Percentiles rank a stretch among this genome's conserved stretches.
These are phyloP conservation scores for Venturia oleaginea DNA, from an alignment of 2,329 filamentous ascomycete species.

Conservation along the genomic window DNA sequence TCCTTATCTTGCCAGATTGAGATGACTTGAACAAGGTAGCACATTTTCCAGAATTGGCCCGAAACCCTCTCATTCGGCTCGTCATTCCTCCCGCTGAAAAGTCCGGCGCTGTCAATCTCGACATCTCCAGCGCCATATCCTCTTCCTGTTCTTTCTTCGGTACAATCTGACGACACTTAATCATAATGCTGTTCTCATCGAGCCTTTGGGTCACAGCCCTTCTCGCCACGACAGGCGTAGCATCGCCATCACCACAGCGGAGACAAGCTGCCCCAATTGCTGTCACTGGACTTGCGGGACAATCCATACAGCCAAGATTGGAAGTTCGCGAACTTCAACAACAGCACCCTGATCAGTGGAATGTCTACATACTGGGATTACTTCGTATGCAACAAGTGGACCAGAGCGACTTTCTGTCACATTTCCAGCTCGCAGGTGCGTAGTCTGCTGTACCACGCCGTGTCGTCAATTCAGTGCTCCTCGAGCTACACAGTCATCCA, in stretches of 20 bases:
- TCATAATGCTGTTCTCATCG: slow-evolving; percentile 1
- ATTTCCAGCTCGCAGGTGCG: slow-evolving; percentile 63
- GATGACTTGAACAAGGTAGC: background rate
- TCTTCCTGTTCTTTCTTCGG: background rate
- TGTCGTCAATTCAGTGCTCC: too few relatives aligned
- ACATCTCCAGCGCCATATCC: background rate
- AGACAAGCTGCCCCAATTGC: slow-evolving; percentile 15
- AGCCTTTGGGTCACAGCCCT: slow-evolving; percentile 1
- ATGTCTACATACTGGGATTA: slow-evolving; percentile 66
- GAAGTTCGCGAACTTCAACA: slow-evolving; percentile 58
- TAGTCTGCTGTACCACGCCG: slow-evolving; percentile 27
- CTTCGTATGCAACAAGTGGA: slow-evolving; percentile 58
- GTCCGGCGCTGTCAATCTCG: background rate
- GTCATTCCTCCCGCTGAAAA: background rate
- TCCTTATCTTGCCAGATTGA: background rate
- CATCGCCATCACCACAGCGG: background rate
- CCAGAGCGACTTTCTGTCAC: slow-evolving; percentile 58
- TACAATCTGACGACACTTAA: background rate
- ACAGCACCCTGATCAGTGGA: slow-evolving; percentile 57
- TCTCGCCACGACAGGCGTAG: background rate
- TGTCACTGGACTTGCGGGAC: slow-evolving; percentile 19
- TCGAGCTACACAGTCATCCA: too few relatives aligned
- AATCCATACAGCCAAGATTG: slow-evolving; percentile 37
- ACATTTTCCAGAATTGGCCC: background rate
- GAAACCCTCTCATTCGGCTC: too few relatives aligned